A percentile compares a stretch with the other conserved stretches of the same genome.
Evolutionary conservation across 2,329 filamentous ascomycete genomes (phyloP).

Genomic region (Cytospora mali): DNA sequence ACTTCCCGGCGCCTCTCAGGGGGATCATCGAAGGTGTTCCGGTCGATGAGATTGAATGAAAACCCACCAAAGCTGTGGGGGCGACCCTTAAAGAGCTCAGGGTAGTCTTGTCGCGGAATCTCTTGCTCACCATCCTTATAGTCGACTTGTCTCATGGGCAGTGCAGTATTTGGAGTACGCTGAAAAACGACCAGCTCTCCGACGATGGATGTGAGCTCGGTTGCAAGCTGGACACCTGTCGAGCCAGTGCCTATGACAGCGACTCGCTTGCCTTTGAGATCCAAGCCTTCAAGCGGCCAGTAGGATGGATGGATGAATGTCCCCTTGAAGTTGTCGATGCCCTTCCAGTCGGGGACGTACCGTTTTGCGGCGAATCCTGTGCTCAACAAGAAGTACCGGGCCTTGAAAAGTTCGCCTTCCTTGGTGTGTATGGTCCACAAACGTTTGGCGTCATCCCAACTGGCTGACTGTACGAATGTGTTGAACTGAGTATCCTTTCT

Average conservation of each 20-base stretch:
- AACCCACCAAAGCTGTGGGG: conserved; percentile 43
- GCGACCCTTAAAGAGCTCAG: conserved; percentile 46
- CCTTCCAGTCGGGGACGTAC: conserved; percentile 22
- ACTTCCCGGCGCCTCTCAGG: conserved; percentile 40
- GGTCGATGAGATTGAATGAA: conserved; percentile 48
- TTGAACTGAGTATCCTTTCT: conserved; percentile 20
- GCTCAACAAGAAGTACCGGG: conserved; percentile 19
- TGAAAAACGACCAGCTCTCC: conserved; percentile 52
- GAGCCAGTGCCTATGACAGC: conserved; percentile 22
- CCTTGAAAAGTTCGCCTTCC: conserved; percentile 4
- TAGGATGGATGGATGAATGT: conserved; percentile 14
- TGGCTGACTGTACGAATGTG: conserved; percentile 10
- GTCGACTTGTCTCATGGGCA: conserved; percentile 53
- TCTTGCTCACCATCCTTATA: conserved; percentile 50
- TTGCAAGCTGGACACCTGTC: conserved; percentile 18
- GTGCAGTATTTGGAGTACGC: conserved; percentile 56
- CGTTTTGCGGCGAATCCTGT: conserved; percentile 18
- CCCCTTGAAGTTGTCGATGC: conserved; percentile 18
- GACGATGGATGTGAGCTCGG: conserved; percentile 26
- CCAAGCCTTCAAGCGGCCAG: conserved; percentile 14
- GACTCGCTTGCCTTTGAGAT: conserved; percentile 14
- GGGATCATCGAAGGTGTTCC: conserved; percentile 47
- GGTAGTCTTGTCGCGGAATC: conserved; percentile 36
- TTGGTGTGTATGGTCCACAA: conserved; percentile 17
- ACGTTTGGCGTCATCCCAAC: conserved; percentile 8